Conservation (phyloP, 768 basidiomycete species). For the Chalciporus chontae region DNA sequence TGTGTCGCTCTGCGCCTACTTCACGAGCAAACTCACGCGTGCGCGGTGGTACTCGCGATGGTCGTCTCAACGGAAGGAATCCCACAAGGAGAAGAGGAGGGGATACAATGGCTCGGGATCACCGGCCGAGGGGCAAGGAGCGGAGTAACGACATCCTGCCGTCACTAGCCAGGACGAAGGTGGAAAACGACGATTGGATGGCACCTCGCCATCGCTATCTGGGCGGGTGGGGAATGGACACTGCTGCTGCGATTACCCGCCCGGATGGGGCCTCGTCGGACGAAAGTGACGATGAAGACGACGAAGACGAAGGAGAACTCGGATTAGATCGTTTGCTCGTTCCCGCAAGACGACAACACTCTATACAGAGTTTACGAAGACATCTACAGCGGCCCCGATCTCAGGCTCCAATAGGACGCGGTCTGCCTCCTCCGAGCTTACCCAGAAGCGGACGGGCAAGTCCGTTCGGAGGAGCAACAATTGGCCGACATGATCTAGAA, state of each 20-base stretch:
- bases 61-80: slow-evolving; percentile 7
- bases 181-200: slow-evolving; percentile 57
- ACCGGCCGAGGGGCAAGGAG: slow-evolving; percentile 25
- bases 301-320: slow-evolving; percentile 54
- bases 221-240: slow-evolving; percentile 30
- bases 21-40: slow-evolving; percentile 54
- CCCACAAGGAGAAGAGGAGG: slow-evolving; percentile 25
- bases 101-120: slow-evolving; percentile 15
- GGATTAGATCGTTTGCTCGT: slow-evolving; percentile 65
- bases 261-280: slow-evolving; percentile 16
- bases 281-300: slow-evolving; percentile 34
- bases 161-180: slow-evolving; percentile 55
- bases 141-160: slow-evolving; percentile 45
- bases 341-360: slow-evolving; percentile 68
- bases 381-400: slow-evolving; percentile 43
- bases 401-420: slow-evolving; percentile 10
- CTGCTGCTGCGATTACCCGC: slow-evolving; percentile 11
- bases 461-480: slow-evolving; percentile 12
- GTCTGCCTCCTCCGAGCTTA: slow-evolving; percentile 9
- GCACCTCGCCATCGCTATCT: slow-evolving; percentile 32
- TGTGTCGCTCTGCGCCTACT: slow-evolving; percentile 68
- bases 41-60: slow-evolving; percentile 24
- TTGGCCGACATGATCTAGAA: slow-evolving; percentile 13
- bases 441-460: slow-evolving; percentile 18
- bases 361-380: slow-evolving; percentile 66